A percentile compares a stretch with the other conserved stretches of the same genome.
These are phyloP conservation scores for Diophrys appendiculata DNA, from an alignment of 73 alveolate genomes.

Conservation along the genomic window DNA sequence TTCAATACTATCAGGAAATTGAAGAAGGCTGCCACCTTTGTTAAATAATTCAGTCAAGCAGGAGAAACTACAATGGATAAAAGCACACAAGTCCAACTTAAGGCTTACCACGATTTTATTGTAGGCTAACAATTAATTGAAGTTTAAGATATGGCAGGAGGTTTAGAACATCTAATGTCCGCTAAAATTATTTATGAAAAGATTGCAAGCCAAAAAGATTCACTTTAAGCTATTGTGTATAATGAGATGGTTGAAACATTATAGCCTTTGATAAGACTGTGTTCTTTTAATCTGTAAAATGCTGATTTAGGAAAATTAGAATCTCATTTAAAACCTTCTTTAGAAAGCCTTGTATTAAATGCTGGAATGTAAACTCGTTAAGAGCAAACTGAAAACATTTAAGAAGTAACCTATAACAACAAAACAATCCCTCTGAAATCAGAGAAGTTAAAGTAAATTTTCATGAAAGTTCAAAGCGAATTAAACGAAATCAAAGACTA, in stretches of 20 bases:
- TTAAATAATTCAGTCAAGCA: constrained; percentile 60
- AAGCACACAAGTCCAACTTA: constrained; percentile 73
- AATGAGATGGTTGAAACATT: constrained; percentile 75
- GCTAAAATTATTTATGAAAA: constrained; percentile 76
- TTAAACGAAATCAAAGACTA: constrained; percentile 65
- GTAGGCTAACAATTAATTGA: constrained; percentile 70
- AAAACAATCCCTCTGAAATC: constrained; percentile 82
- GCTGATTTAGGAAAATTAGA: no score
- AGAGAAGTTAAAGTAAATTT: constrained; percentile 70
- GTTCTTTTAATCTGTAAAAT: constrained; percentile 71
- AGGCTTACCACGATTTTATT: constrained; percentile 76
- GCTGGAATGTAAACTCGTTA: constrained; percentile 63
- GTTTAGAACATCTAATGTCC: constrained; percentile 66
- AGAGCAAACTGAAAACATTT: constrained; percentile 65
- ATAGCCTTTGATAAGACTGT: constrained; percentile 78
- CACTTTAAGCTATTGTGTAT: constrained; percentile 82
- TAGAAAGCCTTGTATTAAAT: no score
- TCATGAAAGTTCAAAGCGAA: constrained; percentile 65
- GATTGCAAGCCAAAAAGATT: constrained; percentile 74
- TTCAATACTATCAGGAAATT: constrained; percentile 71
- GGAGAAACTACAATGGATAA: constrained; percentile 69
- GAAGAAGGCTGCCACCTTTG: constrained; percentile 58
- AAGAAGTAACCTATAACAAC: constrained; percentile 70
- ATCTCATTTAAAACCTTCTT: no score
- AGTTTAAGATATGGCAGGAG: constrained; percentile 65